Conservation (phyloP, 73 alveolate species). For the Urostyla sp. region DNA sequence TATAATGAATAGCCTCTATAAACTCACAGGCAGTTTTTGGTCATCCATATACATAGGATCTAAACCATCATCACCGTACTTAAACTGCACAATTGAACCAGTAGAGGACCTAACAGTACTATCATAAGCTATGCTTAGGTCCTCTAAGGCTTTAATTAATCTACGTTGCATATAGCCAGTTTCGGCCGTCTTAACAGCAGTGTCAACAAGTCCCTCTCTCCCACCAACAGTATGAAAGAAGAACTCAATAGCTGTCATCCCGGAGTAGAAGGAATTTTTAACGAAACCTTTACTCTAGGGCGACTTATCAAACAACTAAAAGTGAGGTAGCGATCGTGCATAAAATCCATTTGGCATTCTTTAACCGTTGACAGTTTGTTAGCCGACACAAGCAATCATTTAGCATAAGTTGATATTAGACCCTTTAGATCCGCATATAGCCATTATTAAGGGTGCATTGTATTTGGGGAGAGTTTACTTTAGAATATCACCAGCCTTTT, state of each 20-base stretch:
- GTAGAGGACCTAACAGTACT: conserved; percentile 89
- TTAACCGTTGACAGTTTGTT: conserved; percentile 91
- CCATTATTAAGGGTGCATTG: conserved; percentile 97
- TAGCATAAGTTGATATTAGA: conserved; percentile 93
- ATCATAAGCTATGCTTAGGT: conserved; percentile 95
- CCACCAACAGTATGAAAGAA: conserved; percentile 99
- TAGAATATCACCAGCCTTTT: conserved; percentile 78
- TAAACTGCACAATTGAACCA: conserved; percentile 91
- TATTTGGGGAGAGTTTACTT: conserved; percentile 60
- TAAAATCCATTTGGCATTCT: conserved; percentile 97
- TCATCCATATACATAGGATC: conserved; percentile 96
- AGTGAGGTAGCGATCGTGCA: conserved; percentile 98
- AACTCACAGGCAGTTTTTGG: conserved; percentile 72
- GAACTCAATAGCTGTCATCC: conserved; percentile 98
- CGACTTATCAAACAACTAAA: conserved; percentile 88
- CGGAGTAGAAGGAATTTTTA: conserved; percentile 94
- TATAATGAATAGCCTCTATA: conserved; percentile 80
- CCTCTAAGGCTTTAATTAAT: conserved; percentile 99
- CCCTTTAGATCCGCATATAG: conserved; percentile 99
- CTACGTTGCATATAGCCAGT: conserved; percentile 99
- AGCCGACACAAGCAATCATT: conserved; percentile 99
- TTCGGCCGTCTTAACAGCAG: conserved; percentile 99
- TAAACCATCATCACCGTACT: conserved; percentile 97
- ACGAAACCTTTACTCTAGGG: conserved; percentile 99
- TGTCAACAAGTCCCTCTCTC: conserved; percentile 99